phyloP scores from a whole-genome alignment of 164 flowering plant species.

The Tetracentron sinense region DNA sequence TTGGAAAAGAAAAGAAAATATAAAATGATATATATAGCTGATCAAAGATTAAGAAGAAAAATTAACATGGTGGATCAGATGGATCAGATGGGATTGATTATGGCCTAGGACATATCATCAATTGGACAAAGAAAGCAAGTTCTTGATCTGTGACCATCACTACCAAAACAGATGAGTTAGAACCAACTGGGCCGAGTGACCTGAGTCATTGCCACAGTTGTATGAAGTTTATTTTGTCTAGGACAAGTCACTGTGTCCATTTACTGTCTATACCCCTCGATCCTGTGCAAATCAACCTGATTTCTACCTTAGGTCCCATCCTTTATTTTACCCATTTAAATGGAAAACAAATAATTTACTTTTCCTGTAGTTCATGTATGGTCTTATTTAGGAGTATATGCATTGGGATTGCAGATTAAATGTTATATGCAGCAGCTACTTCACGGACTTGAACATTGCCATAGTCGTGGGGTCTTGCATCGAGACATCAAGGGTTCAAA shows the following conservation, averaged over 20 bases:
- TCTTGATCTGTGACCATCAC: neutral
- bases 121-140: neutral
- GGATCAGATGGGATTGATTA: neutral
- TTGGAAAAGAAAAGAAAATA: neutral
- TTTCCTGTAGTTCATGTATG: neutral
- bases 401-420: slow-evolving; percentile 54
- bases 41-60: too few species aligned
- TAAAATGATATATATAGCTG: neutral
- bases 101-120: neutral
- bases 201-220: neutral
- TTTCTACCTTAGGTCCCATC: neutral
- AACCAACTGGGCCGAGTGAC: neutral
- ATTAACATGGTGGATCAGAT: neutral
- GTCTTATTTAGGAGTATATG: slow-evolving; percentile 7
- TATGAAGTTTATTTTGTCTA: neutral
- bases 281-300: neutral
- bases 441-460: slow-evolving; percentile 84
- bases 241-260: neutral
- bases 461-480: slow-evolving; percentile 72
- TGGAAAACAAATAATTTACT: neutral
- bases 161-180: neutral
- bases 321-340: neutral
- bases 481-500: slow-evolving; percentile 93
- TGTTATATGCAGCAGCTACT: slow-evolving; percentile 87
- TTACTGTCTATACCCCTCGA: neutral